Percentiles rank a stretch among this genome's conserved stretches.
Evolutionary conservation across 345 rosid genomes (phyloP).

Genomic region (Populus davidiana): DNA sequence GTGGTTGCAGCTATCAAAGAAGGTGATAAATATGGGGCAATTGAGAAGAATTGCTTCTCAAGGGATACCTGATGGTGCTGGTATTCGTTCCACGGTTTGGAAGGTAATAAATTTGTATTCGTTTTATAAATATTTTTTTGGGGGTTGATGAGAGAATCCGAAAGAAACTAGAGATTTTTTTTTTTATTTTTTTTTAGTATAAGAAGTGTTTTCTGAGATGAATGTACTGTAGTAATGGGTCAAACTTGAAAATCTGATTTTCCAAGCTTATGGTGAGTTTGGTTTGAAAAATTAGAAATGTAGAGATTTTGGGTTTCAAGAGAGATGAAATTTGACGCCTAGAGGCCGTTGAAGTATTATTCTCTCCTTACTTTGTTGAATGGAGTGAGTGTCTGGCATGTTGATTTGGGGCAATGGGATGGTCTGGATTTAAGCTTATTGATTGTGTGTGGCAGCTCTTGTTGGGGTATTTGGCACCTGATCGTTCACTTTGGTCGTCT

Average conservation of each 20-base stretch:
- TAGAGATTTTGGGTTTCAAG: not conserved
- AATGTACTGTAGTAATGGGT: not conserved
- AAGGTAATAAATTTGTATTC: slow-evolving; percentile 47
- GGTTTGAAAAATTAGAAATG: not conserved
- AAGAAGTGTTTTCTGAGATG: not conserved
- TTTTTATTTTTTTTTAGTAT: not conserved
- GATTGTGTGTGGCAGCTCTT: slow-evolving; percentile 57
- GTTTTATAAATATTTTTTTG: too few species aligned
- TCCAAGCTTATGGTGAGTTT: not conserved
- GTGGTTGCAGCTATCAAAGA: slow-evolving; percentile 61
- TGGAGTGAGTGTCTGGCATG: not conserved
- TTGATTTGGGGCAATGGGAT: not conserved
- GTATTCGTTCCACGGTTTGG: slow-evolving; percentile 84
- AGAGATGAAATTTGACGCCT: not conserved
- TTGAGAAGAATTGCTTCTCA: slow-evolving; percentile 76
- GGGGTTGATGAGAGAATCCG: not conserved
- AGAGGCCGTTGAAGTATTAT: not conserved
- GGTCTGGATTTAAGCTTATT: not conserved
- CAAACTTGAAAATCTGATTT: not conserved
- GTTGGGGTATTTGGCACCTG: slow-evolving; percentile 76
- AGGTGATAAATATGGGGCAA: slow-evolving; percentile 71
- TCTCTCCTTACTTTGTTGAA: not conserved
- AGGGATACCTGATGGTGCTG: slow-evolving; percentile 83
- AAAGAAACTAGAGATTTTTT: not conserved
- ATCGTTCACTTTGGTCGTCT: slow-evolving; percentile 71